Base-by-base conservation (phyloP, 306 rosid species). In the Corylus avellana region DNA sequence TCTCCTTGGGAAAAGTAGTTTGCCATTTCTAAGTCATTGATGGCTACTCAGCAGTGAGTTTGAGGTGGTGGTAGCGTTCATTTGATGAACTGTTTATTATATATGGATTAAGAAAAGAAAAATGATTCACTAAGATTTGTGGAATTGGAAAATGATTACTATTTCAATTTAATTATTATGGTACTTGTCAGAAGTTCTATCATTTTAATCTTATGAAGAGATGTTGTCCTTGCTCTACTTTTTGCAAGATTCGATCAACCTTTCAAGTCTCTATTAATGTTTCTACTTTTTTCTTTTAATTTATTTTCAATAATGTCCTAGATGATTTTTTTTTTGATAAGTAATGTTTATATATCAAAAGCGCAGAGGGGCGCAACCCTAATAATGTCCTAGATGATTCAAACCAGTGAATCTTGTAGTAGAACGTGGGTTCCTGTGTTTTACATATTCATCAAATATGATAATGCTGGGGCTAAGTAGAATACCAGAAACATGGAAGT, bases 1-100 rank as follows among this genome's bases (percentile, higher is more conserved):
- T 64, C 46, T 64, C 39, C 66, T 59, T 59, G 66, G 5, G 16
- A 20, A 59, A 25, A 59, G 37, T 14, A 8, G 35, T 25, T 49
- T 11, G 66, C 66, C 66, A 59, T 13, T 20, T 64, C n/a, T 20
- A 64, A 32, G 47, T 64, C 70, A 32, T 64, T 64, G 46, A 17
- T 64, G 70, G 70, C 25, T 35, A 64, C n/a, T 29, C 37, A 5
- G 39, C 13, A 32, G 46, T 42, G 46, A 62, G 68, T 18, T 27
- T 62, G 44, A 62, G 68, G 68, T 62, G 68, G 68, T 12, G 68
- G 37, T 62, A 29, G 68, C n/a, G 18, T 62, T 62, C 44, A 62
- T 32, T 62, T 62, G 29, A 62, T 29, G 16, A 62, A 5, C 44
- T 62, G 68, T 64, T 32, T 35, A 7, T 8, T 37, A 35, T 29